Evolutionary conservation across 1,284 basidiomycete species (phyloP), one percentile per base, ranked within the genome.

Genomic region (Quambalaria eucalypti): DNA sequence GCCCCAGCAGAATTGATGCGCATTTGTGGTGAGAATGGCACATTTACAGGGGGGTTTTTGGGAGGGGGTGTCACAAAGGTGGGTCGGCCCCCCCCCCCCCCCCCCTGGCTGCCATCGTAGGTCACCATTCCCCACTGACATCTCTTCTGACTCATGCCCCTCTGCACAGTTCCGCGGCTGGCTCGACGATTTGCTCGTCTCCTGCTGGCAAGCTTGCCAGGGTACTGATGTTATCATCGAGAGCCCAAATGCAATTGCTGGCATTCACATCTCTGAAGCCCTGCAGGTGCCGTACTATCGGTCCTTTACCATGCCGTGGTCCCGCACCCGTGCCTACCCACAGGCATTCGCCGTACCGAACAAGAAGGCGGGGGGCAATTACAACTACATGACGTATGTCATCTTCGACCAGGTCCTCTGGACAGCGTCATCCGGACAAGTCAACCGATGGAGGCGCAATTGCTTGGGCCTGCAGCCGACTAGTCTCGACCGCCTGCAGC

Each of bases 351-450:
- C 90, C 19, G 93, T 97, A 2, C 93, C 95, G 1, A 90, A 48
- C 48, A 92, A 56, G 84, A 84, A 69, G 87, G 82, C 86, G 82
- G 93, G 93, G 25, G 92, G 92, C 28, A 82, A 87, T 61, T 98
- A 96, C 78, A 98, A 98, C 74, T 97, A 95, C 77, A 93, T 96
- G 90, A 85, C 87, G 4, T 90, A 89, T 73, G 87, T 89, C 55
- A 84, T 90, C 82, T 97, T 97, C 72, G 93, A 98, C 74, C 91
- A 96, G 79, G 87, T 98, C 33, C 95, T 98, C 77, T 98, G 93
- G 93, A 82, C 88, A 51, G 91, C 88, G 7, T 82, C 92, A 1
- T 58, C 69, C 9, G 87, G 88, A 1, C 93, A 97, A 74, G 86
- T 98, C 70, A 98, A 98, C 73, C 83, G 88, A 42, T 98, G 91